Base-by-base conservation (phyloP, 208 protist species). In the Trypanosoma vivax region DNA sequence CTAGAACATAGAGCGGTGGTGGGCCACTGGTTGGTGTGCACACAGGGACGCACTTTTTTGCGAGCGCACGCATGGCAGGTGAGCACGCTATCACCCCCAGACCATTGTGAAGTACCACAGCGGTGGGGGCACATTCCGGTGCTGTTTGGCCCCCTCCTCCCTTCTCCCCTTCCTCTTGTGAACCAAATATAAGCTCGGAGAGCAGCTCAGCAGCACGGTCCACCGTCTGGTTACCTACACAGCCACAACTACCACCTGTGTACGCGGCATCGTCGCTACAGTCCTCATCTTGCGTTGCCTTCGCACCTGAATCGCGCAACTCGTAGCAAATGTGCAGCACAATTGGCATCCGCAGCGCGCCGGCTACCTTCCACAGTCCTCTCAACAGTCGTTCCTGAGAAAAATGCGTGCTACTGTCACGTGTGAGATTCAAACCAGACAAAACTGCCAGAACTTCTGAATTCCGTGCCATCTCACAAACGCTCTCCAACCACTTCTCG, bases 61-160 rank as follows among this genome's bases (percentile, higher is more conserved):
- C 59, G 33, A 85, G 69, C 39, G 71, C 39, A 30, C 68, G 72
- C 68, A 90, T 64, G 2, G 75, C 68, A 7, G 63, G 28, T 13
- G 82, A 86, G 38, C 40, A 50, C 14, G 68, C 46, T 31, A 90
- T 51, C 10, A 65, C 61, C 1, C 48, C 45, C 14, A 85, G 35
- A 18, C 71, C 82, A 48, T 87, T 77, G 60, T 90, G 70, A 24
- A 90, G 49, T 28, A 90, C 73, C 27, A 87, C 64, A 0, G 78
- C 65, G 11, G 72, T 58, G 3, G 82, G 75, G 2, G n/a, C n/a
- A n/a, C 27, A 24, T 35, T 59, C 51, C 40, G 49, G 37, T 47
- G 21, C 38, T 31, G 13, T 31, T 21, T 48, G 39, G 18, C 16
- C 48, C 13, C 45, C 21, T 9, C 21, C 28, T 39, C 35, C 53